phyloP scores from a whole-genome alignment of 257 asterid genomes.

The Forsythia suspensa region DNA sequence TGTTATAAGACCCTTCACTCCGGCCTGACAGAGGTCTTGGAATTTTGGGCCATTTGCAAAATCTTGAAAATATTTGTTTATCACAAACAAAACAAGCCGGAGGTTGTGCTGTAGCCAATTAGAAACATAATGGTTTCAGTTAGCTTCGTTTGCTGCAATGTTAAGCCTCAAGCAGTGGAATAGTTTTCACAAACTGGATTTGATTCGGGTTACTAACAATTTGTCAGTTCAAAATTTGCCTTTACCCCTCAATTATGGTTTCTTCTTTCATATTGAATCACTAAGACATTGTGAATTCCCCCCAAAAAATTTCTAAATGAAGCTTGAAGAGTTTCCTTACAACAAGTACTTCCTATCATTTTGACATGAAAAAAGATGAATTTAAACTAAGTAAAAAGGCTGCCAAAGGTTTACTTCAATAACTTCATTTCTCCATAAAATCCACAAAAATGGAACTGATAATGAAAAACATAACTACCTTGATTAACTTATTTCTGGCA shows the following conservation, averaged over 20 bases:
- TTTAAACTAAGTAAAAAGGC: background rate
- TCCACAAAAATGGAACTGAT: background rate
- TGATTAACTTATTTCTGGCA: constrained; percentile 85
- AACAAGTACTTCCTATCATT: background rate
- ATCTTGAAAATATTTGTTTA: constrained; percentile 91
- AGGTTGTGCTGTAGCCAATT: constrained; percentile 81
- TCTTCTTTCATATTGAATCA: background rate
- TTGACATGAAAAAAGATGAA: background rate
- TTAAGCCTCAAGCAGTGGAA: background rate
- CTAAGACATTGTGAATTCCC: background rate
- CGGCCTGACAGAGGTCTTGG: constrained; percentile 93
- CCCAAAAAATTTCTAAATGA: background rate
- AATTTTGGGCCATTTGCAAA: constrained; percentile 72
- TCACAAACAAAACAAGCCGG: constrained; percentile 84
- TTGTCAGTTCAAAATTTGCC: background rate
- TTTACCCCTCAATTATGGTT: background rate
- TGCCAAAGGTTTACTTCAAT: no score
- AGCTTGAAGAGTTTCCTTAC: background rate
- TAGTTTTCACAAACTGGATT: background rate
- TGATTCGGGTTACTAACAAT: background rate
- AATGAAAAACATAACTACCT: constrained; percentile 44
- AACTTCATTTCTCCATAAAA: no score
- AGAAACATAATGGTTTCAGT: constrained; percentile 22
- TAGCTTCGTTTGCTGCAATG: background rate
- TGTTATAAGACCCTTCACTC: constrained; percentile 91